These are phyloP conservation scores for Volvariella surrecta DNA, from an alignment of 1,284 basidiomycete species.

Conservation along the genomic window DNA sequence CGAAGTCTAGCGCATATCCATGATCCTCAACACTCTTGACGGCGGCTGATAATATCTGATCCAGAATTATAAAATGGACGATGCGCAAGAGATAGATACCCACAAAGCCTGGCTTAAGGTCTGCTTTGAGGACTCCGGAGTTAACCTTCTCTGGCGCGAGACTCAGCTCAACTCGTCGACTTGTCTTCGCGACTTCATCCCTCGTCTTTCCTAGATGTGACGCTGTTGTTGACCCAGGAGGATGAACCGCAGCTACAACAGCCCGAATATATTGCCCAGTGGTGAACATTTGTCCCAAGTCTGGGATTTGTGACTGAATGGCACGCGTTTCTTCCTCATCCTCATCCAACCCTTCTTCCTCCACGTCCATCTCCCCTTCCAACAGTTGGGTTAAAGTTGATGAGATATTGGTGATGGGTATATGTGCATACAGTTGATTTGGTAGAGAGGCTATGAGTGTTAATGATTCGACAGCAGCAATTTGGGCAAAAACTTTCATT, in stretches of 20 bases:
- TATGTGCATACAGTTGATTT: slow-evolving; percentile 90
- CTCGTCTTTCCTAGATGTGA: slow-evolving; percentile 49
- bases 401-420: slow-evolving; percentile 95
- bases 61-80: slow-evolving; percentile 5
- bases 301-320: slow-evolving; percentile 45
- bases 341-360: slow-evolving; percentile 23
- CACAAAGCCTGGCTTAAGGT: slow-evolving; percentile 74
- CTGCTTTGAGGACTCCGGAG: slow-evolving; percentile 68
- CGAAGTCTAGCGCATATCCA: slow-evolving; percentile 87
- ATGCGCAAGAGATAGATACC: slow-evolving; percentile 18
- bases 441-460: slow-evolving; percentile 91
- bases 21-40: slow-evolving; percentile 90
- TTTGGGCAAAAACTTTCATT: slow-evolving; percentile 82
- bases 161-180: slow-evolving; percentile 82
- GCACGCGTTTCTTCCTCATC: slow-evolving; percentile 8
- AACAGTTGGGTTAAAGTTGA: slow-evolving; percentile 69
- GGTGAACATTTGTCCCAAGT: slow-evolving; percentile 69
- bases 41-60: slow-evolving; percentile 65
- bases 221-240: slow-evolving; percentile 50
- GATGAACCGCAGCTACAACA: slow-evolving; percentile 62
- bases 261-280: slow-evolving; percentile 85
- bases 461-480: slow-evolving; percentile 84
- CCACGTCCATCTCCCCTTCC: slow-evolving; percentile 41
- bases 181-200: slow-evolving; percentile 59
- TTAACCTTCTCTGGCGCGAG: slow-evolving; percentile 86